These are phyloP conservation scores for Glutinoglossum americanum DNA, from an alignment of 495 filamentous ascomycete species.

Conservation along the genomic window DNA sequence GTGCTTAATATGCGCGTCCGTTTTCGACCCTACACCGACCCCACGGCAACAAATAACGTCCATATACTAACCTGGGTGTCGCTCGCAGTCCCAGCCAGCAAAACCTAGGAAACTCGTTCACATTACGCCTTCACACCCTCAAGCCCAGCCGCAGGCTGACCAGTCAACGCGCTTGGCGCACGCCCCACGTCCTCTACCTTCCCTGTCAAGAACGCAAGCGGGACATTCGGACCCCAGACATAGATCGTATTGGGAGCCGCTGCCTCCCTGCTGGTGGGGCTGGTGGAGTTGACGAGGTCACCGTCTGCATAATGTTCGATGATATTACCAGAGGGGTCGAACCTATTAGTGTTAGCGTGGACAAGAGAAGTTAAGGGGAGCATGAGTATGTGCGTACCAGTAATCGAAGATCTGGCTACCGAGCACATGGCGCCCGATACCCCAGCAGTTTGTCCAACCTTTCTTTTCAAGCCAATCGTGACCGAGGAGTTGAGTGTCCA, in stretches of 20 bases:
- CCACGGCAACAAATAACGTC: too few species aligned
- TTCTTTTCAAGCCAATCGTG: conserved; percentile 47
- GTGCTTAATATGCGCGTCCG: too few species aligned
- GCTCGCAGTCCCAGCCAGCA: too few species aligned
- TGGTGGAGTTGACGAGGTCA: conserved; percentile 31
- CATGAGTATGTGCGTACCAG: conserved; percentile 21
- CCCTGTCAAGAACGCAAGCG: neutral
- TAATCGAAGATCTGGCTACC: conserved; percentile 50
- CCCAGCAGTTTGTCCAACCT: conserved; percentile 49
- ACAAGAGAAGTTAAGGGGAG: conserved; percentile 1
- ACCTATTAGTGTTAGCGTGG: conserved; percentile 14
- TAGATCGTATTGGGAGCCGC: neutral
- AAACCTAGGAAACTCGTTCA: too few species aligned
- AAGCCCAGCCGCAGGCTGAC: neutral
- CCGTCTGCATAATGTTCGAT: conserved; percentile 51
- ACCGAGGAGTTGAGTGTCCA: conserved; percentile 51
- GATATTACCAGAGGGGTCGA: conserved; percentile 38
- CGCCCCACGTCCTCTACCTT: neutral
- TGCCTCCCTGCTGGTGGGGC: neutral
- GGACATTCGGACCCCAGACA: neutral
- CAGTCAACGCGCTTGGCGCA: neutral
- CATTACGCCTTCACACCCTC: neutral
- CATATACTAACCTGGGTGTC: too few species aligned
- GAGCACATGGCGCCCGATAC: conserved; percentile 47
- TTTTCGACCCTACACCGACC: too few species aligned